Evolutionary conservation across 140 eudicot genomes (phyloP), one percentile per base, ranked within the genome.

Genomic region (Senecio squalidus): DNA sequence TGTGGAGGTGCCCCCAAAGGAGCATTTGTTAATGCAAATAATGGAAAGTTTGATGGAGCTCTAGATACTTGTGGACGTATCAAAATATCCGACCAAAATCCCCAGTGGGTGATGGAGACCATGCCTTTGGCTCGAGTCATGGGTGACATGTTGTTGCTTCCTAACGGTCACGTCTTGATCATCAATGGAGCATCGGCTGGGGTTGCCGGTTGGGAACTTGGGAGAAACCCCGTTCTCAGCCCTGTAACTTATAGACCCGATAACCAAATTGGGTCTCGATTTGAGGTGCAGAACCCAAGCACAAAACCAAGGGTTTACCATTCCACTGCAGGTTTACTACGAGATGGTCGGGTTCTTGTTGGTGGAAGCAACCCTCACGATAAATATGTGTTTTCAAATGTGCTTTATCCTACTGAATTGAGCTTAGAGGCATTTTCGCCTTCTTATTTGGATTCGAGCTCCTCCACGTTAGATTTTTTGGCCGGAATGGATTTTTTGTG

Each of bases 1-100:
- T 84, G 89, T 44, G 96, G 96, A 2, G 91, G 88, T 31, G 91
- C 95, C 21, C 91, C 87, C 0, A 73, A 29, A 22, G 92, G 88
- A 23, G 47, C 85, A 0, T 82, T 51, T 14, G 41, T 48, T 0
- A 68, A 50, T 17, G 92, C 88, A 0, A 20, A 6, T 11, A 71
- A 66, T 47, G 70, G 79, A 13, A 70, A 47, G 1, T 82, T 82
- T 38, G 71, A 63, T 13, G 64, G 45, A n/a, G 92, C 95, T 5
- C 67, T 86, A 11, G 29, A 77, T 41, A 74, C 74, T 25, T 83
- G 95, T 22, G 95, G 70, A 0, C 46, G 95, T 60, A 74, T 86
- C 11, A 84, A 55, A 20, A 72, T 86, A 72, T 66, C 76, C 14
- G 92, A 82, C 59, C 78, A 72, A 30, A n/a, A 63, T 7, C 80